A percentile compares a stretch with the other conserved stretches of the same genome.
phyloP scores from a whole-genome alignment of 805 yeast species.

The Candida ovalis region DNA sequence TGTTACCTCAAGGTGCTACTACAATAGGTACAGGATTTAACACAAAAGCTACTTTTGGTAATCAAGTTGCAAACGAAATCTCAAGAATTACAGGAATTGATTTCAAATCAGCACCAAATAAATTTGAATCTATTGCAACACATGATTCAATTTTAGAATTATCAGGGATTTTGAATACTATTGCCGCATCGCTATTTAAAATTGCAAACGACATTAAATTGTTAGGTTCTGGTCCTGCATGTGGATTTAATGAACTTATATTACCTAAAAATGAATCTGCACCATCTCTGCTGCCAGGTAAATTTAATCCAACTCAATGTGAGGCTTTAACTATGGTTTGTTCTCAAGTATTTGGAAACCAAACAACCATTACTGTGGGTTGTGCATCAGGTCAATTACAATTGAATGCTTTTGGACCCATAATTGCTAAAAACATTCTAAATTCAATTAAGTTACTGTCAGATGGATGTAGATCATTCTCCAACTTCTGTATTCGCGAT shows the following conservation, averaged over 20 bases:
- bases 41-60: conserved; percentile 85
- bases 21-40: conserved; percentile 98
- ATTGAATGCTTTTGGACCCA: conserved; percentile 95
- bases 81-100: conserved; percentile 80
- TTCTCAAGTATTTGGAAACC: conserved; percentile 94
- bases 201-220: conserved; percentile 96
- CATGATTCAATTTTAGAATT: conserved; percentile 97
- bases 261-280: conserved; percentile 98
- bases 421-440: conserved; percentile 83
- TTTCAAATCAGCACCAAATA: conserved; percentile 93
- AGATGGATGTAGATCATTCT: conserved; percentile 85
- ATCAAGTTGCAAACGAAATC: conserved; percentile 77
- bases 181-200: conserved; percentile 88
- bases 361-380: conserved; percentile 88
- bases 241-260: conserved; percentile 93
- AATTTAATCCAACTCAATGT: conserved; percentile 97
- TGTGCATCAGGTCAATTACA: conserved; percentile 99
- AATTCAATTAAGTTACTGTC: conserved; percentile 84
- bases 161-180: conserved; percentile 92
- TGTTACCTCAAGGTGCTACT: conserved; percentile 97
- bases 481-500: conserved; percentile 90
- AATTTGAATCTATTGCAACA: conserved; percentile 96
- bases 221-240: conserved; percentile 97
- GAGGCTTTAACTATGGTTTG: conserved; percentile 98
- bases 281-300: conserved; percentile 98